Base-by-base conservation (phyloP, 2,329 filamentous ascomycete genomes). In the Colletotrichum godetiae region DNA sequence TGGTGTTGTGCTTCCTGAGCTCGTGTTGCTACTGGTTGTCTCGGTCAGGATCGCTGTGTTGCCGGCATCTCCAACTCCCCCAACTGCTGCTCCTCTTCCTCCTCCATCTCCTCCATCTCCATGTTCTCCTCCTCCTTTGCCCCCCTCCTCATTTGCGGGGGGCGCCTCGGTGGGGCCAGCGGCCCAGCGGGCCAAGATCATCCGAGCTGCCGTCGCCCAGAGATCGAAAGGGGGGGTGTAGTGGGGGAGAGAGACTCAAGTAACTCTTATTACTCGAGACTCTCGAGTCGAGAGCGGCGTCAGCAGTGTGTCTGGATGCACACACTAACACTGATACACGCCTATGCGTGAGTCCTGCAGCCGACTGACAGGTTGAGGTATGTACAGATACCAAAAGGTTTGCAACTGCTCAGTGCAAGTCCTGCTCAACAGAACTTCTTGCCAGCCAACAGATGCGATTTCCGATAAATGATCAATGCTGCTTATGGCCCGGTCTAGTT, bases 161-260 rank as follows among this genome's bases (percentile, higher is more conserved):
- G 57, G 74, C 61, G 74, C 68, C 66, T 72, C 72, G 12, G 68
- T 75, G 65, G 74, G 74, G 65, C 74, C 74, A 73, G 68, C 68
- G 68, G 72, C 72, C 74, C 68, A 75, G 65, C 72, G 74, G 72
- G 74, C 74, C 68, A 75, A 67, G 65, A 75, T 73, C 74, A 75
- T 75, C 71, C 73, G 73, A 66, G 71, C 70, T 69, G 70, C 59
- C 70, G 70, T 60, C 60, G 65, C 42, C 65, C 66, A 55, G 65
- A 68, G 52, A 49, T 72, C 37, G 42, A 15, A n/a, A 35, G 27
- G 31, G n/a, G 67, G 29, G 42, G 42, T 19, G 42, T 49, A 15
- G 42, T 19, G 15, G 42, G 42, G 42, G 42, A 35, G 10, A 5
- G 10, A 49, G 42, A 49, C 42, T 49, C 24, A 19, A 57, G 46